Evolutionary conservation across 2,329 filamentous ascomycete genomes (phyloP).

Genomic region (Raffaelea arxii): DNA sequence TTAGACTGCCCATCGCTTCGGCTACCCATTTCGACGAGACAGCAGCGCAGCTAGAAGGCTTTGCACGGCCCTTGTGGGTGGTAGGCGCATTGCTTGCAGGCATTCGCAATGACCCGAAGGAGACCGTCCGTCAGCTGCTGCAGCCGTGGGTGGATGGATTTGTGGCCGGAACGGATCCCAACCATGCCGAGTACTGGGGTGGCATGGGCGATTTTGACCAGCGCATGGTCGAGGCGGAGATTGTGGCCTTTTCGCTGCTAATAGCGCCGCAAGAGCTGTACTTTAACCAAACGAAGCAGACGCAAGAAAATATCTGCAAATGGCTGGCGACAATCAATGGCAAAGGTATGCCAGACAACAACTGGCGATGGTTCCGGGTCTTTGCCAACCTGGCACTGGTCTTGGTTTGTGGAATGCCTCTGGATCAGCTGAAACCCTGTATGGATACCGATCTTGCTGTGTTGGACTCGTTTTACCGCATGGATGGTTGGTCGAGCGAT

Average conservation of each 20-base stretch:
- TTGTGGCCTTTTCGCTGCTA: conserved; percentile 38
- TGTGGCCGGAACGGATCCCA: conserved; percentile 21
- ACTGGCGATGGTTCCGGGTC: conserved; percentile 12
- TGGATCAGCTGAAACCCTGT: not conserved
- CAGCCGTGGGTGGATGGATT: conserved; percentile 22
- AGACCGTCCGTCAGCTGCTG: not conserved
- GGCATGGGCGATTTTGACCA: conserved; percentile 34
- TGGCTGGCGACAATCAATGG: conserved; percentile 8
- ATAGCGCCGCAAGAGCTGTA: conserved; percentile 28
- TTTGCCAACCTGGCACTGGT: conserved; percentile 8
- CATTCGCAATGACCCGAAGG: not conserved
- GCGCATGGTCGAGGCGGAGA: conserved; percentile 44
- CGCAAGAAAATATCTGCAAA: conserved; percentile 20
- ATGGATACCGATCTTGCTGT: conserved; percentile 4
- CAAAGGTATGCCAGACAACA: conserved; percentile 6
- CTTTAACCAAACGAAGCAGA: conserved; percentile 13
- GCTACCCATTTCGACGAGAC: conserved; percentile 32
- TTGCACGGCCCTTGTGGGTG: conserved; percentile 27
- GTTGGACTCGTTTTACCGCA: conserved; percentile 8
- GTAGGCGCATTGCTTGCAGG: conserved; percentile 7
- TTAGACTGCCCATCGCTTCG: conserved; percentile 26
- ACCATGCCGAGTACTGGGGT: conserved; percentile 34
- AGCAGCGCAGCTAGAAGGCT: conserved; percentile 35
- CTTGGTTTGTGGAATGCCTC: not conserved
- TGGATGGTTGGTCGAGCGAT: conserved; percentile 9